Percentiles rank a stretch among this genome's conserved stretches.
Evolutionary conservation across 2,329 filamentous ascomycete species (phyloP).

Genomic region (Zymoseptoria crescenta): DNA sequence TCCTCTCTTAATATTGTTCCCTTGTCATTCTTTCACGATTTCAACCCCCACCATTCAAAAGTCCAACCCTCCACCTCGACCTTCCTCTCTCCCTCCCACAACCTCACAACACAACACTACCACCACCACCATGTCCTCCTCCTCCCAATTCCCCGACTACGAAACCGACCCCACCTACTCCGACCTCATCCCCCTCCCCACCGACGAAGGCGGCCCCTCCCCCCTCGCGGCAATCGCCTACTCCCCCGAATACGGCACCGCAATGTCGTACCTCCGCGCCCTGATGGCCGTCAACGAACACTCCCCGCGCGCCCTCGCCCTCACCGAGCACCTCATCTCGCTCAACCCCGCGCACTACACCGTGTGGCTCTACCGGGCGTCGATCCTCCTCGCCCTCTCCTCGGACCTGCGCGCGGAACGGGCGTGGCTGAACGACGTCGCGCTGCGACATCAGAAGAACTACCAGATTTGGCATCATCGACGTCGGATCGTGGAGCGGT

Average conservation of each 20-base stretch:
- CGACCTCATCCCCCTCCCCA: conserved; percentile 72
- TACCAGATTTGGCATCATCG: conserved; percentile 90
- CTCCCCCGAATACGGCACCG: conserved; percentile 79
- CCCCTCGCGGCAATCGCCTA: conserved; percentile 93
- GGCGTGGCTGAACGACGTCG: conserved; percentile 76
- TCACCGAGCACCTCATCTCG: conserved; percentile 83
- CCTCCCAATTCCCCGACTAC: conserved; percentile 35
- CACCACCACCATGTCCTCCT: conserved; percentile 21
- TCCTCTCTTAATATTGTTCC: conserved; percentile 12
- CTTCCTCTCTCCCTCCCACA: neutral
- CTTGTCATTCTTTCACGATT: neutral
- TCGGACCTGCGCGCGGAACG: conserved; percentile 65
- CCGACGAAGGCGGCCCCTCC: conserved; percentile 65
- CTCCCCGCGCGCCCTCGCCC: conserved; percentile 65
- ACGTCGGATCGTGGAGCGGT: conserved; percentile 48
- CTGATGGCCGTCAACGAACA: conserved; percentile 85
- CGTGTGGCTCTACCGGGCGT: conserved; percentile 92
- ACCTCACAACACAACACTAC: neutral
- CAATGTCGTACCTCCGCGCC: conserved; percentile 85
- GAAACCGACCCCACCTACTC: conserved; percentile 69
- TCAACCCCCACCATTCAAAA: neutral
- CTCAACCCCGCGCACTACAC: conserved; percentile 98
- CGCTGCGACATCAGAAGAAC: conserved; percentile 83
- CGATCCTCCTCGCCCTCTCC: conserved; percentile 61
- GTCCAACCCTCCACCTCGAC: neutral